These are phyloP conservation scores for Gleditsia sinensis DNA, from an alignment of 306 rosid genomes.

Conservation along the genomic window DNA sequence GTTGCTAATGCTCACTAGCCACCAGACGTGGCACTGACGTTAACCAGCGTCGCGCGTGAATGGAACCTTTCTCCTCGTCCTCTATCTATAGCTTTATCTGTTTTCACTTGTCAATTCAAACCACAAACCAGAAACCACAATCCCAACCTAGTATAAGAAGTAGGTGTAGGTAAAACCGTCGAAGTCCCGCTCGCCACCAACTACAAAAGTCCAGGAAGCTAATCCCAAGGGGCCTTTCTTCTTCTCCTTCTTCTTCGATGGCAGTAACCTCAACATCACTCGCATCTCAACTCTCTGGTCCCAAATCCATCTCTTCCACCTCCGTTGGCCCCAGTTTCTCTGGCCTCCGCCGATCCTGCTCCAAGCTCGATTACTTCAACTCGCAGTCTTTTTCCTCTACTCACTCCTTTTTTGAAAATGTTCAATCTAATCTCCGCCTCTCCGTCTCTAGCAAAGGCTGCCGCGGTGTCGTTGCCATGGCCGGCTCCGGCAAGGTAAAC, in stretches of 20 bases:
- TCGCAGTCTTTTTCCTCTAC: constrained; percentile 43
- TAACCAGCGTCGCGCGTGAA: not conserved
- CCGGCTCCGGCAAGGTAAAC: constrained; percentile 85
- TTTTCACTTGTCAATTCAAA: not conserved
- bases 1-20: no score
- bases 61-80: not conserved
- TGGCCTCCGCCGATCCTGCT: constrained; percentile 64
- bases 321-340: not conserved
- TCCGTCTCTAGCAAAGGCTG: constrained; percentile 64
- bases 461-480: constrained; percentile 78
- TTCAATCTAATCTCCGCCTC: constrained; percentile 63
- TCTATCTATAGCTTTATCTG: not conserved
- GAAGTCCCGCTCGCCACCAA: not conserved
- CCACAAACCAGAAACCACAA: constrained; percentile 2
- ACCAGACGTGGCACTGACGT: no score
- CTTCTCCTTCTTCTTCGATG: constrained; percentile 43
- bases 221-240: not conserved
- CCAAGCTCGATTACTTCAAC: constrained; percentile 49
- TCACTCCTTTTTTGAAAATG: constrained; percentile 49
- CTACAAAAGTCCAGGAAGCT: not conserved
- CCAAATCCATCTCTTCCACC: constrained; percentile 34
- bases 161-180: not conserved
- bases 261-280: constrained; percentile 83
- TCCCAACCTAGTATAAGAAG: not conserved
- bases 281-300: constrained; percentile 68